Base-by-base conservation (phyloP, 164 flowering plant species). In the Sextonia rubra region DNA sequence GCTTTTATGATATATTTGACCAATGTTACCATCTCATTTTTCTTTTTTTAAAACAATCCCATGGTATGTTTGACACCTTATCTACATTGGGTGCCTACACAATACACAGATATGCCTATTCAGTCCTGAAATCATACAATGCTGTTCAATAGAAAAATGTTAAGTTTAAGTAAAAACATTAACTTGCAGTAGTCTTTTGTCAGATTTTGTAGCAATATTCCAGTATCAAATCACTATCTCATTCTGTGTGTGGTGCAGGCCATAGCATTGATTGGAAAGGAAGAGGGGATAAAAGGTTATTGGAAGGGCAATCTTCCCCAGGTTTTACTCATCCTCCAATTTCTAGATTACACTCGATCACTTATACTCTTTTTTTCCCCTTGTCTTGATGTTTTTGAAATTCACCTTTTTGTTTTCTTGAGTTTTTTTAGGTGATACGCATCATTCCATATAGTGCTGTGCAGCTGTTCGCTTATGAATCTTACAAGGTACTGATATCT, bases 271-370 rank as follows among this genome's bases (percentile, higher is more conserved):
- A 84, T 93, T 64, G 92, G 90, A 47, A 86, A 89, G 85, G 90
- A 93, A 69, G 98, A 95, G 80, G 99, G 98, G 44, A 49, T 95
- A 14, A 95, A 87, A 84, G 98, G 99, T 61, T 91, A 86, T 77
- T 95, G 99, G 99, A 95, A 93, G 82, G 99, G 99, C 47, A 95
- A 95, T 78, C 93, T 95, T 73, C 98, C 99, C 60, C 98, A 93
- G 99, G 98, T 92, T 69, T 47, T 76, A 64, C 30, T 32, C 69
- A 63, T 73, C 18, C 73, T 26, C 24, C 62, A 30, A 61, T 72
- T 67, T 48, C 47, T 65, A n/a, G 29, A 29, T 14, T 30, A 11
- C 49, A 29, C 58, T 24, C 44, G 8, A 60, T 0, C 17, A 67
- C 3, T 8, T 25, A 26, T 63, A 23, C 18, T 12, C 6, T 66